phyloP scores from a whole-genome alignment of 176 grass and related monocot genomes.

The Oryza rufipogon region DNA sequence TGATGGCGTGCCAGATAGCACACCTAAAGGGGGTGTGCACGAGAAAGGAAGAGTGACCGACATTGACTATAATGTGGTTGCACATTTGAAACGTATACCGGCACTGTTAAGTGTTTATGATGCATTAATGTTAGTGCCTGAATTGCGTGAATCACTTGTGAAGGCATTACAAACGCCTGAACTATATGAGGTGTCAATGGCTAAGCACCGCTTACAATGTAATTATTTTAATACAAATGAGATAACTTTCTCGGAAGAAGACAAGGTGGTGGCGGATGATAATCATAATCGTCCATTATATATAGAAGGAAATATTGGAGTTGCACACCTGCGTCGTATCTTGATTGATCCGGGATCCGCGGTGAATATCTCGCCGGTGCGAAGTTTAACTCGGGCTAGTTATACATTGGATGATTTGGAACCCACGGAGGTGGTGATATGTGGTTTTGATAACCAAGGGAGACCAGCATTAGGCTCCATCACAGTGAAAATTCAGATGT shows the following conservation, averaged over 20 bases:
- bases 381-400: background rate
- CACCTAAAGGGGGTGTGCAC: no score
- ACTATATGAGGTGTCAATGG: background rate
- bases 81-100: background rate
- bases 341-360: background rate
- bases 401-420: background rate
- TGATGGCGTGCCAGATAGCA: no score
- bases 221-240: background rate
- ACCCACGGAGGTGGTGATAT: background rate
- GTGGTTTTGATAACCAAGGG: background rate
- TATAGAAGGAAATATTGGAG: background rate
- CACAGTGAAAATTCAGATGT: background rate
- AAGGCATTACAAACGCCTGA: background rate
- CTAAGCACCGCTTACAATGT: background rate
- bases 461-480: background rate
- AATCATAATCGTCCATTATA: background rate
- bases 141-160: background rate
- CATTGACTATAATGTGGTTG: background rate
- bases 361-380: background rate
- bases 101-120: conserved; percentile 4
- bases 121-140: background rate
- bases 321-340: background rate
- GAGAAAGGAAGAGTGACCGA: no score
- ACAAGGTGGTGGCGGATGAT: background rate
- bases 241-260: background rate